Base-by-base conservation (phyloP, 1,284 basidiomycete genomes). In the Trametes pubescens region DNA sequence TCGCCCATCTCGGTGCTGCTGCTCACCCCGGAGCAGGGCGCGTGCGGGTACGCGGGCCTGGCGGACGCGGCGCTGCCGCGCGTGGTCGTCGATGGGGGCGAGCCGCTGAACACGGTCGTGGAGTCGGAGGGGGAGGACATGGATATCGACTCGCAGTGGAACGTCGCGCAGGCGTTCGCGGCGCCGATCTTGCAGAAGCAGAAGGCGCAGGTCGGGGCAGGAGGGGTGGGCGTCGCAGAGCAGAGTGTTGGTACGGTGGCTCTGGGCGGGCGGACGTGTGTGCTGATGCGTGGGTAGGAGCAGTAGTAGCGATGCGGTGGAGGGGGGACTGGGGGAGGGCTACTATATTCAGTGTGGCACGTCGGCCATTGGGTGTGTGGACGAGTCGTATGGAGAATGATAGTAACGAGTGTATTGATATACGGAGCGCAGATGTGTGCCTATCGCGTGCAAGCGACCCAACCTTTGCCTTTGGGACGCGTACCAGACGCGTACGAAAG, bases 141-240 rank as follows among this genome's bases (percentile, higher is more conserved):
- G 57, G 62, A 64, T 34, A 37, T 62, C 14, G 59, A 61, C 13
- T 72, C 71, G 53, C 72, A 73, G 46, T 76, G 74, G 74, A 73
- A 76, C 55, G 69, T 75, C 51, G 75, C 71, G 22, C 56, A 54
- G 48, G 67, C 69, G 32, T 74, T 74, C 58, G 72, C 69, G 9
- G 69, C 68, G 40, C 64, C 67, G 22, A 35, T 14, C 1, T n/a
- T 40, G 22, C 52, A 57, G 61, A 37, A 26, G 8, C 3, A n/a
- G 48, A 18, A 32, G 49, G 34, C 16, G 18, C 29, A 3, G 16
- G 49, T 35, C 6, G 35, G 34, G 13, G 16, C 18, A 44, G 47
- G n/a, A 22, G 46, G 16, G 18, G 11, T 7, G 14, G 32, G 10
- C 1, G 13, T 58, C 2, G 48, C 61, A 14, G 60, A 61, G 18